phyloP scores from a whole-genome alignment of 768 basidiomycete genomes.

The Boletus pseudopeckii region DNA sequence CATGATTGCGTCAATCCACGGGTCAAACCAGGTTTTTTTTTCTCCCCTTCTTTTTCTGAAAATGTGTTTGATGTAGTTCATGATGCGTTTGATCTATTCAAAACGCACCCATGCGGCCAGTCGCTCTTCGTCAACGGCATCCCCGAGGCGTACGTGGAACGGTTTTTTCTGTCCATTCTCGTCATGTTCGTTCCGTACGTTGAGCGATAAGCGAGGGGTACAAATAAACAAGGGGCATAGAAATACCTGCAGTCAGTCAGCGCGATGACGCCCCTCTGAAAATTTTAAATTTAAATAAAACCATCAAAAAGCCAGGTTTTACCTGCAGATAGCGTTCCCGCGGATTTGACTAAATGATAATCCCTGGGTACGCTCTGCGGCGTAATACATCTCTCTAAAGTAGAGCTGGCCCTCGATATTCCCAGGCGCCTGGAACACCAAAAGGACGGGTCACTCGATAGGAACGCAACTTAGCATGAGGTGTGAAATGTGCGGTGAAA shows the following conservation, averaged over 20 bases:
- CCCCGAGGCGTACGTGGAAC: conserved; percentile 16
- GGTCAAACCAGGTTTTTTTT: conserved; percentile 1
- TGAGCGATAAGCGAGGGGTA: neutral
- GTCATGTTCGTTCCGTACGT: neutral
- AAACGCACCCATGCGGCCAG: conserved; percentile 6
- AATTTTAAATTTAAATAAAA: neutral
- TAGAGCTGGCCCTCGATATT: conserved; percentile 4
- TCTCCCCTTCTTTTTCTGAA: neutral
- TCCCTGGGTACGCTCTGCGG: conserved; percentile 3
- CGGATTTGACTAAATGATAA: conserved; percentile 16
- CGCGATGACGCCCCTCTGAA: neutral
- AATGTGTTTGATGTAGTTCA: neutral
- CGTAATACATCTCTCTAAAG: conserved; percentile 8
- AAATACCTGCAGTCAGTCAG: conserved; percentile 6
- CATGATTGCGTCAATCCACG: conserved; percentile 24
- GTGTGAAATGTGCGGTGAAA: neutral
- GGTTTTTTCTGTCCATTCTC: neutral
- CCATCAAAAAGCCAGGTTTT: neutral
- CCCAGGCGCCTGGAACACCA: conserved; percentile 4
- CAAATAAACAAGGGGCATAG: neutral
- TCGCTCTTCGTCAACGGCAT: conserved; percentile 12
- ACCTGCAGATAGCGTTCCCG: conserved; percentile 17
- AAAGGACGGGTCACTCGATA: conserved; percentile 1
- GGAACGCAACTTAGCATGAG: neutral
- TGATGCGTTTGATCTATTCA: conserved; percentile 2